A percentile compares a stretch with the other conserved stretches of the same genome.
These are phyloP conservation scores for Sequoia sempervirens DNA, from an alignment of 75 land plant species.

Conservation along the genomic window DNA sequence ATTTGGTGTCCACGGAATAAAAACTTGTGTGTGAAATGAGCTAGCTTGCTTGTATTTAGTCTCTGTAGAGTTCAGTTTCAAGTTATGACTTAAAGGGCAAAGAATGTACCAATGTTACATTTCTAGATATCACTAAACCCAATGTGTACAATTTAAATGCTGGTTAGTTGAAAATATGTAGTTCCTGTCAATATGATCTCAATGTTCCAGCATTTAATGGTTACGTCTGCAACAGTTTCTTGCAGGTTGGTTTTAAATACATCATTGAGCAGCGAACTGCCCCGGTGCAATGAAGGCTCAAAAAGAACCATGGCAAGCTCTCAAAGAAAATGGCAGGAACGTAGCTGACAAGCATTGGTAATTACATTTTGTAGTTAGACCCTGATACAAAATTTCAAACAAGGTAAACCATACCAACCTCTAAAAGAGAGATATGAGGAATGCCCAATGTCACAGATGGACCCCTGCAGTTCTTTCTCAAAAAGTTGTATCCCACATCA, in stretches of 20 bases:
- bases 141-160: background rate
- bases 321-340: background rate
- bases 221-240: background rate
- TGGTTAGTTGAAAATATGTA: background rate
- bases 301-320: background rate
- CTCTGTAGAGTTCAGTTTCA: no score
- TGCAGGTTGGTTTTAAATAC: background rate
- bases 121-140: background rate
- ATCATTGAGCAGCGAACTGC: background rate
- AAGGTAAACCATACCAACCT: constrained; percentile 55
- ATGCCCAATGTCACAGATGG: constrained; percentile 41
- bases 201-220: background rate
- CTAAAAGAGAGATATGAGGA: constrained; percentile 45
- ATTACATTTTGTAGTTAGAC: background rate
- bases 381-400: constrained; percentile 13
- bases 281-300: background rate
- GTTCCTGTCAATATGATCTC: background rate
- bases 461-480: constrained; percentile 46
- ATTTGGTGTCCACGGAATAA: no score
- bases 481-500: constrained; percentile 34
- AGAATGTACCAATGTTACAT: no score
- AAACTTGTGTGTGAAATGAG: no score
- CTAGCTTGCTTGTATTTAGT: no score
- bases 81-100: no score
- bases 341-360: background rate